A percentile compares a stretch with the other conserved stretches of the same genome.
phyloP scores from a whole-genome alignment of 768 basidiomycete genomes.

The Strobilomyces echinocephalus region DNA sequence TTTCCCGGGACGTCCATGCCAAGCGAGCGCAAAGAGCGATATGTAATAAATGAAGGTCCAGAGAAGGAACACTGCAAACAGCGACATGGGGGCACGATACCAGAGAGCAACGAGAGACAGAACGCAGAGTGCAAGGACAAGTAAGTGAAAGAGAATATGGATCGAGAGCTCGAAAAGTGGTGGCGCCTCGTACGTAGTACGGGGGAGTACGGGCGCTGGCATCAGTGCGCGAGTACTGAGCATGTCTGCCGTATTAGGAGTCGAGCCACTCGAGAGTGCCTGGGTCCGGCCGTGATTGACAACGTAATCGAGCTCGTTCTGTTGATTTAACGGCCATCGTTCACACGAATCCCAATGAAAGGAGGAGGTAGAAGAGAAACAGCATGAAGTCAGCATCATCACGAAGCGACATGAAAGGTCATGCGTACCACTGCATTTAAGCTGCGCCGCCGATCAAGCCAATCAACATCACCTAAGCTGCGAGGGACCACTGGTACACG shows the following conservation, averaged over 20 bases:
- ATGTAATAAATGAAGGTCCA: slow-evolving; percentile 60
- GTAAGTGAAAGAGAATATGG: slow-evolving; percentile 51
- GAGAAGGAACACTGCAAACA: slow-evolving; percentile 61
- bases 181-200: slow-evolving; percentile 31
- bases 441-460: slow-evolving; percentile 72
- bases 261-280: slow-evolving; percentile 34
- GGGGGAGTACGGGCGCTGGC: slow-evolving; percentile 25
- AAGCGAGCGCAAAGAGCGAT: slow-evolving; percentile 49
- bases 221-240: slow-evolving; percentile 39
- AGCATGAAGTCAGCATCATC: slow-evolving; percentile 19
- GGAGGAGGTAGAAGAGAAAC: slow-evolving; percentile 4
- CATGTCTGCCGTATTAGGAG: slow-evolving; percentile 51
- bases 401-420: slow-evolving; percentile 14
- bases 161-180: slow-evolving; percentile 35
- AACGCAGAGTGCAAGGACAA: slow-evolving; percentile 55
- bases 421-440: slow-evolving; percentile 61
- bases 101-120: slow-evolving; percentile 58
- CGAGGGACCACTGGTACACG: slow-evolving; percentile 42
- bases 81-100: slow-evolving; percentile 46
- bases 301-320: slow-evolving; percentile 74
- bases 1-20: slow-evolving; percentile 50
- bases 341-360: slow-evolving; percentile 1
- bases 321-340: slow-evolving; percentile 14
- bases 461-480: slow-evolving; percentile 69
- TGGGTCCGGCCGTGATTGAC: slow-evolving; percentile 50